Percentiles rank a stretch among this genome's conserved stretches.
These are phyloP conservation scores for Cladosporium sp. DNA, from an alignment of 2,329 filamentous ascomycete genomes.

Conservation along the genomic window DNA sequence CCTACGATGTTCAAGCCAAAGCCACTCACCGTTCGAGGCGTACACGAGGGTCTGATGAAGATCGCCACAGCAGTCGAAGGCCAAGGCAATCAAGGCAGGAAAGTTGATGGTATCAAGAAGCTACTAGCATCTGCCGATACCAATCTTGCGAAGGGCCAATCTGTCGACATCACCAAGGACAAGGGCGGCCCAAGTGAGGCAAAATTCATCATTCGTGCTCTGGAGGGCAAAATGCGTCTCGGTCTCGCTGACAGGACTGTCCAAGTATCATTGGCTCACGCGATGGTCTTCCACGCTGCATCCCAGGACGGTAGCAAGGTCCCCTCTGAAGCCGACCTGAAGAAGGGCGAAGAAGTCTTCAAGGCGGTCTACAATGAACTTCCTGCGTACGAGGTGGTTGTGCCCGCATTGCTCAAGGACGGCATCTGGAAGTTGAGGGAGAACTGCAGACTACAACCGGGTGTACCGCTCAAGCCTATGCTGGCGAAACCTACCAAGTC, in stretches of 20 bases:
- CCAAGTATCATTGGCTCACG: conserved; percentile 84
- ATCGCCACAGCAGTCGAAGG: conserved; percentile 80
- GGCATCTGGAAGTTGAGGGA: conserved; percentile 81
- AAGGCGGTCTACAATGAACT: conserved; percentile 88
- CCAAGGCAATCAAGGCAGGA: conserved; percentile 82
- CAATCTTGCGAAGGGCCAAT: conserved; percentile 63
- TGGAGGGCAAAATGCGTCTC: conserved; percentile 90
- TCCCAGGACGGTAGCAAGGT: conserved; percentile 65
- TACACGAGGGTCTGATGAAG: conserved; percentile 82
- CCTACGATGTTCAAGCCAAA: conserved; percentile 99
- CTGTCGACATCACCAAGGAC: conserved; percentile 82
- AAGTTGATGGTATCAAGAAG: conserved; percentile 95
- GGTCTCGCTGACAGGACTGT: conserved; percentile 92
- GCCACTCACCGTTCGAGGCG: conserved; percentile 78
- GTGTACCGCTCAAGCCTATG: conserved; percentile 96
- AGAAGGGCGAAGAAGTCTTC: conserved; percentile 78
- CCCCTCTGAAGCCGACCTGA: conserved; percentile 73
- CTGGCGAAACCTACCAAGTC: conserved; percentile 97
- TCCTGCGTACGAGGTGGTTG: conserved; percentile 91
- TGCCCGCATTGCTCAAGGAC: conserved; percentile 83
- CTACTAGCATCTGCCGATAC: conserved; percentile 87
- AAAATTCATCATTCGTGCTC: conserved; percentile 87
- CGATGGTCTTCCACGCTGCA: conserved; percentile 80
- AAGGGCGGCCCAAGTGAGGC: conserved; percentile 94
- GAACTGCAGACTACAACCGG: conserved; percentile 86